Evolutionary conservation across 257 asterid genomes (phyloP).

Genomic region (Penstemon barbatus): DNA sequence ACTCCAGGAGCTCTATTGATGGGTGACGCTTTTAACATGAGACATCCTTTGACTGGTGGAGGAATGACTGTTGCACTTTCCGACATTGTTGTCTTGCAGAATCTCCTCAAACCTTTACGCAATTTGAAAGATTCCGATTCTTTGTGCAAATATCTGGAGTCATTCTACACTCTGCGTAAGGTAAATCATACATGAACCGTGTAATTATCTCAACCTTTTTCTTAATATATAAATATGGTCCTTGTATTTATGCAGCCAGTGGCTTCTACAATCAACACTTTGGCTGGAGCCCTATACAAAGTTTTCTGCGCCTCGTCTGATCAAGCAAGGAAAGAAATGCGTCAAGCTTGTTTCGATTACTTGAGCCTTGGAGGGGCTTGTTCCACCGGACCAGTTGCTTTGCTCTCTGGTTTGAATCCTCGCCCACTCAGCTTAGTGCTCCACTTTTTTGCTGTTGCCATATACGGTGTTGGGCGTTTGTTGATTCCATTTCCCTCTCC

Average conservation of each 20-base stretch:
- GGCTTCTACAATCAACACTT: conserved; percentile 53
- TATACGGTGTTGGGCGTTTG: conserved; percentile 52
- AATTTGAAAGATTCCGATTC: conserved; percentile 45
- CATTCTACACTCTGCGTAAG: conserved; percentile 56
- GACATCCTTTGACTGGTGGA: conserved; percentile 64
- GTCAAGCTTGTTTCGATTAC: conserved; percentile 54
- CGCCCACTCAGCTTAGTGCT: conserved; percentile 48
- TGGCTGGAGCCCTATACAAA: conserved; percentile 54
- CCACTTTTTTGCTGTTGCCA: conserved; percentile 51
- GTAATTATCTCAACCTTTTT: neutral
- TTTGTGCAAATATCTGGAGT: conserved; percentile 45
- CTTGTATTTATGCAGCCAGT: conserved; percentile 41
- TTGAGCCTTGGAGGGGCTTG: conserved; percentile 56
- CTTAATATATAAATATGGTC: neutral
- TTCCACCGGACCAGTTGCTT: conserved; percentile 50
- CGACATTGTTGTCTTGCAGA: conserved; percentile 48
- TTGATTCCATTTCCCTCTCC: conserved; percentile 55
- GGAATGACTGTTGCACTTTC: conserved; percentile 67
- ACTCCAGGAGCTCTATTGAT: conserved; percentile 53
- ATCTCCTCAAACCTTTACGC: conserved; percentile 45
- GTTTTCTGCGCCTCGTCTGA: conserved; percentile 57
- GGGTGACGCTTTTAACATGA: conserved; percentile 67
- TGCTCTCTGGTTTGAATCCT: conserved; percentile 51
- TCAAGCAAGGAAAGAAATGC: conserved; percentile 57
- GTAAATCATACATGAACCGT: conserved; percentile 15